Evolutionary conservation across 306 rosid species (phyloP).

Genomic region (Argentina anserina): DNA sequence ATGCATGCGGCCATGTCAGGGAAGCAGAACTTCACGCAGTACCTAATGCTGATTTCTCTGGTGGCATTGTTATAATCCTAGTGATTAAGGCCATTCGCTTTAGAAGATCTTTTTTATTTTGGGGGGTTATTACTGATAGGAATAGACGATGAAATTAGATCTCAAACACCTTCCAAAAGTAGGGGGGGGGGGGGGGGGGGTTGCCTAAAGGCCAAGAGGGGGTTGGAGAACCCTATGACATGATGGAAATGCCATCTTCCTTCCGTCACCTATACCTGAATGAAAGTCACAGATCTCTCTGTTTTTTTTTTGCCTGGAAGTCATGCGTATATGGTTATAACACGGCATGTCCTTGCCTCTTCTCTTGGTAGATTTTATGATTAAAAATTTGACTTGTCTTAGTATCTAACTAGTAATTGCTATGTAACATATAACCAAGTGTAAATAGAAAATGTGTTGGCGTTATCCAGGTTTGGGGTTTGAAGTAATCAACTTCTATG

Average conservation of each 20-base stretch:
- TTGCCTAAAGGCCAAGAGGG: neutral
- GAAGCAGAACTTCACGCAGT: constrained; percentile 28
- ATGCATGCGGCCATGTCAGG: constrained; percentile 23
- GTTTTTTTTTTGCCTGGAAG: neutral
- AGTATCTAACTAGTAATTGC: neutral
- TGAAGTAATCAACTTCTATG: neutral
- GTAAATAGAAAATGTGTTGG: neutral
- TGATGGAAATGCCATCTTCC: constrained; percentile 1
- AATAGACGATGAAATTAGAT: neutral
- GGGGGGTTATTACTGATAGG: neutral
- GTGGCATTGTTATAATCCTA: neutral
- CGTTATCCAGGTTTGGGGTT: neutral
- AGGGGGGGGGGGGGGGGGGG: too few species aligned
- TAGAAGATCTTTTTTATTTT: neutral
- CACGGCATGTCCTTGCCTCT: neutral
- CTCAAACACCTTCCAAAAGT: neutral
- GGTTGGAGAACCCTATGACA: neutral
- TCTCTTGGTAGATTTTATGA: neutral
- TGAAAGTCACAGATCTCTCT: neutral
- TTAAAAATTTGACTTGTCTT: neutral
- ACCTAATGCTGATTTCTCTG: constrained; percentile 1
- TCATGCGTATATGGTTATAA: neutral
- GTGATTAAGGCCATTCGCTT: neutral
- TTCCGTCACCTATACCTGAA: neutral
- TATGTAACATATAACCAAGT: neutral